Conservation (phyloP, 306 rosid genomes). For the Ceratonia siliqua region DNA sequence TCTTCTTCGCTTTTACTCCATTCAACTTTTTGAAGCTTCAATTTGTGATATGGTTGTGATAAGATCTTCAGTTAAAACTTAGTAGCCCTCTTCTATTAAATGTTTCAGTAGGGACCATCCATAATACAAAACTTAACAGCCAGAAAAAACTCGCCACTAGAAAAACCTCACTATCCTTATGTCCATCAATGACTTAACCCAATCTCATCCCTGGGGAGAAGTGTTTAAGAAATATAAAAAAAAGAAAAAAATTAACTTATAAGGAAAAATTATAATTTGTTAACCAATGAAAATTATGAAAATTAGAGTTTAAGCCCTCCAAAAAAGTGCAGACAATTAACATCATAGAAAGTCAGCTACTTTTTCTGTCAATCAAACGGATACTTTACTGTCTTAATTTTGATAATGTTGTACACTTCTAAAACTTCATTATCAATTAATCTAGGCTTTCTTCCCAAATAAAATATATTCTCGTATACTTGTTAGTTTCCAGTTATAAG, state of each 20-base stretch:
- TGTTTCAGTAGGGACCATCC: neutral
- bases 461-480: neutral
- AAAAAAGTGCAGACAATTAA: neutral
- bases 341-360: neutral
- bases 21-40: too few relatives aligned
- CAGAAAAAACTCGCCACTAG: too few relatives aligned
- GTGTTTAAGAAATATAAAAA: neutral
- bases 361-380: neutral
- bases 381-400: neutral
- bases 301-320: neutral
- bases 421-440: neutral
- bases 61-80: neutral
- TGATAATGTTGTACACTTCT: neutral
- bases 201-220: slow-evolving; percentile 16
- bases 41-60: too few relatives aligned
- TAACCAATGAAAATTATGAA: neutral
- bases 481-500: neutral
- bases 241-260: neutral
- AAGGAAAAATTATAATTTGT: neutral
- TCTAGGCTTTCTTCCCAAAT: neutral
- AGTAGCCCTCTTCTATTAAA: neutral
- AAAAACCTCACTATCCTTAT: neutral
- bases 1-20: too few relatives aligned
- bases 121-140: neutral
- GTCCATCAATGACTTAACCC: slow-evolving; percentile 18